A percentile compares a stretch with the other conserved stretches of the same genome.
Evolutionary conservation across 2,329 filamentous ascomycete genomes (phyloP).

Genomic region (Penicillium sp.): DNA sequence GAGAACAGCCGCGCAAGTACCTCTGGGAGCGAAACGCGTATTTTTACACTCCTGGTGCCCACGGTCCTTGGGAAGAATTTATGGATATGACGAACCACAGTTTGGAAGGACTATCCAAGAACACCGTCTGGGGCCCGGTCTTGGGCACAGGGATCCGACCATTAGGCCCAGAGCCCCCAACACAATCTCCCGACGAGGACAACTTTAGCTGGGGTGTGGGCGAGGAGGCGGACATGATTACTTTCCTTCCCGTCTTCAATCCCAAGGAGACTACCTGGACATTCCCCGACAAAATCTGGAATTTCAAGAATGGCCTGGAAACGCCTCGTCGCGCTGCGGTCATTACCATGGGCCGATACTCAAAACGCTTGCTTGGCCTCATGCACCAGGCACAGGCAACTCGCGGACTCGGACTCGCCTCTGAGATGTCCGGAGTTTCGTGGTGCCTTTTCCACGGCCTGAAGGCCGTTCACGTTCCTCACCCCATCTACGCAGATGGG

Average conservation of each 20-base stretch:
- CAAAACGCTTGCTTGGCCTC: slow-evolving; percentile 14
- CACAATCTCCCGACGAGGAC: slow-evolving; percentile 13
- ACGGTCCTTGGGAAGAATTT: slow-evolving; percentile 69
- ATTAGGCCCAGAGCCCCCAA: slow-evolving; percentile 19
- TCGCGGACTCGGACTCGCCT: slow-evolving; percentile 65
- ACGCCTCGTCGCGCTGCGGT: slow-evolving; percentile 18
- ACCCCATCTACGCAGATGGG: slow-evolving; percentile 53
- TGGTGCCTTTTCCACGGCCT: slow-evolving; percentile 68
- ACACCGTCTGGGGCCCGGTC: slow-evolving; percentile 23
- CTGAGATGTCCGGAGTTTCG: slow-evolving; percentile 70
- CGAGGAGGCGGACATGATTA: slow-evolving; percentile 20
- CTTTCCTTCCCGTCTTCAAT: slow-evolving; percentile 19
- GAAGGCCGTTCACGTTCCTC: slow-evolving; percentile 64
- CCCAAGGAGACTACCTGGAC: slow-evolving; percentile 19
- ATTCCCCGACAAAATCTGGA: slow-evolving; percentile 17
- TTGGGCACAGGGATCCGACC: slow-evolving; percentile 18
- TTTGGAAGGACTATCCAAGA: slow-evolving; percentile 10
- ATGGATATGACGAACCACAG: slow-evolving; percentile 52
- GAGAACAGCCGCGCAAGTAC: slow-evolving; percentile 61
- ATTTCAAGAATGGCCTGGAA: slow-evolving; percentile 12
- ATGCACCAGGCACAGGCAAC: slow-evolving; percentile 67
- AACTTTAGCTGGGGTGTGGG: slow-evolving; percentile 20
- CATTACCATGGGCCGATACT: slow-evolving; percentile 21
- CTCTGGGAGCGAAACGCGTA: slow-evolving; percentile 72
- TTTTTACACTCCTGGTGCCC: slow-evolving; percentile 67